Base-by-base conservation (phyloP, 2,329 filamentous ascomycete genomes). In the Grosmannia penicillata region DNA sequence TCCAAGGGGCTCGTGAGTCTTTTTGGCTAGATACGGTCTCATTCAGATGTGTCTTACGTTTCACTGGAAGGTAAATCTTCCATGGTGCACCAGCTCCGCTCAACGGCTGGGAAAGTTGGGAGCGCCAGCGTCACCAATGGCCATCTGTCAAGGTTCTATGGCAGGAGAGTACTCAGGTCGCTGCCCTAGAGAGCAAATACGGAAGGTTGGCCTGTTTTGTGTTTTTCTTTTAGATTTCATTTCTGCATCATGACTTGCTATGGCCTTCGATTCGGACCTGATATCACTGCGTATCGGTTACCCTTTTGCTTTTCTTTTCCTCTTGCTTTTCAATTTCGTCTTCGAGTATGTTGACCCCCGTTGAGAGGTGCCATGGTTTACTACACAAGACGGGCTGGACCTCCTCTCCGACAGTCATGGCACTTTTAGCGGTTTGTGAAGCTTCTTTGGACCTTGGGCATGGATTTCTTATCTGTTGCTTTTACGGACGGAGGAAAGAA, bases 181-280 rank as follows among this genome's bases (percentile, higher is more conserved):
- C n/a, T 33, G 28, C 28, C 26, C 13, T 14, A 32, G 15, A 24
- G 23, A 19, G 18, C 17, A 6, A 31, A 19, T 25, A 11, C 15
- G 36, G 17, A n/a, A 17, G 36, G 21, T 22, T 33, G 29, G 36
- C 13, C 22, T 40, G 22, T 33, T 36, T 36, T 33, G 25, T 25
- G 6, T 37, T 42, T 9, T 34, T 36, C 35, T 33, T 39, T 21
- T 25, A 36, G 17, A 37, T 35, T 27, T 19, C 45, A 44, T 45
- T 47, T 46, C 43, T 42, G 45, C 48, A 45, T 47, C 42, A 47
- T 45, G 46, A 48, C 44, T 36, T 44, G 39, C 47, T 38, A 43
- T 50, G 46, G 44, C 40, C 43, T 22, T 33, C 30, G 23, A 19
- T 43, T 42, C 43, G 52, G 54, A 53, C 53, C 52, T 55, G 51